Conservation (phyloP, 352 stramenopile species). For the Blastocystis sp. region DNA sequence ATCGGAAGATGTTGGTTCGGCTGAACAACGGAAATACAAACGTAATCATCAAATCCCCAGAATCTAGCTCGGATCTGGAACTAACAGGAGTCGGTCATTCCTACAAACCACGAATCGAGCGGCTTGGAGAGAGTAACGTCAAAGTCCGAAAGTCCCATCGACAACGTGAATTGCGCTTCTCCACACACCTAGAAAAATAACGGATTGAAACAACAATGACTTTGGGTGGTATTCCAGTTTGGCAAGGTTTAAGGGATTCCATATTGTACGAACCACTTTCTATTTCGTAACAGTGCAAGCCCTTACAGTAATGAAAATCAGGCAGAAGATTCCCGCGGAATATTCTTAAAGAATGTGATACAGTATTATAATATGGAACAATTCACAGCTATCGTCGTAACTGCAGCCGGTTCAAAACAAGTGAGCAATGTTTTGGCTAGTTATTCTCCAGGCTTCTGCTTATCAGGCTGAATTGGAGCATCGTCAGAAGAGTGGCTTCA, state of each 20-base stretch:
- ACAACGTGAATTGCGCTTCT: neutral
- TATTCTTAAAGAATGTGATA: neutral
- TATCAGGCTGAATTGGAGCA: slow-evolving; percentile 60
- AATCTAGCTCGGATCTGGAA: neutral
- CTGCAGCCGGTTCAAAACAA: slow-evolving; percentile 53
- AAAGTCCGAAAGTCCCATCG: neutral
- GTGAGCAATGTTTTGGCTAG: neutral
- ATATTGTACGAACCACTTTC: neutral
- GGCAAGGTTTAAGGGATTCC: neutral
- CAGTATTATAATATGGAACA: slow-evolving; percentile 42
- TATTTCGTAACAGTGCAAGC: too few relatives aligned
- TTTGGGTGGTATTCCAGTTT: neutral
- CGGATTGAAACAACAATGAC: neutral
- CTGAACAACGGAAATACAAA: neutral
- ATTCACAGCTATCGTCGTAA: slow-evolving; percentile 62
- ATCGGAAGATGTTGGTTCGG: neutral
- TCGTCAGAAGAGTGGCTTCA: slow-evolving; percentile 61
- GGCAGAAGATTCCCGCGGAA: neutral
- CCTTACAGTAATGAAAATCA: neutral
- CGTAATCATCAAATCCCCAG: neutral
- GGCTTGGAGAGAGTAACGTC: neutral
- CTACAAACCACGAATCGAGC: neutral
- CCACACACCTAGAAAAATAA: neutral
- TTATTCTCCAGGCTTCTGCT: slow-evolving; percentile 1
- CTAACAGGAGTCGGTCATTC: neutral